Evolutionary conservation across 2,329 filamentous ascomycete species (phyloP).

Genomic region (Stagonosporopsis tanaceti): DNA sequence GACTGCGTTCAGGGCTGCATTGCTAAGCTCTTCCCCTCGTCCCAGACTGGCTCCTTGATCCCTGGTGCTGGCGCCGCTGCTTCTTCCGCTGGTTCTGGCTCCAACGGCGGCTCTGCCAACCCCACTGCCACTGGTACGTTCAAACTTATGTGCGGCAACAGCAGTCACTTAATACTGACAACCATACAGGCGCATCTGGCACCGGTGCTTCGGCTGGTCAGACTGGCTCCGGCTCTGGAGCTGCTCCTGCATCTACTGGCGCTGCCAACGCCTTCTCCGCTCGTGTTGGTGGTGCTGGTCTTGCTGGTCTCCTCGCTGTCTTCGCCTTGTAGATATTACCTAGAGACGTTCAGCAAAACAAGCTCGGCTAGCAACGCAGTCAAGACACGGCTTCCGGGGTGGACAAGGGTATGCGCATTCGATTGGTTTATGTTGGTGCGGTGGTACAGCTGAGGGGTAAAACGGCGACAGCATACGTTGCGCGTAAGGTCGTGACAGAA

Average conservation of each 20-base stretch:
- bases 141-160: background rate
- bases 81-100: conserved; percentile 29
- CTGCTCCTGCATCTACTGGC: conserved; percentile 33
- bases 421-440: background rate
- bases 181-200: conserved; percentile 10
- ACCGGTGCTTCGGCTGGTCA: conserved; percentile 22
- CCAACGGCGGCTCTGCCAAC: conserved; percentile 17
- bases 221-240: conserved; percentile 28
- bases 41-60: conserved; percentile 38
- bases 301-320: conserved; percentile 48
- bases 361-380: background rate
- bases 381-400: conserved; percentile 19
- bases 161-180: background rate
- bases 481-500: background rate
- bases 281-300: conserved; percentile 45
- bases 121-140: conserved; percentile 29
- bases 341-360: background rate
- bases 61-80: conserved; percentile 23
- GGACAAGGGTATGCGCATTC: conserved; percentile 10
- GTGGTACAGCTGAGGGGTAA: conserved; percentile 17
- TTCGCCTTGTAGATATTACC: conserved; percentile 46
- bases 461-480: conserved; percentile 2
- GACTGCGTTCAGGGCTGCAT: conserved; percentile 60
- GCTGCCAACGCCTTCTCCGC: conserved; percentile 42
- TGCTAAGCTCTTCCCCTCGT: conserved; percentile 57